Evolutionary conservation across 805 yeast species (phyloP), one percentile per base, ranked within the genome.

Genomic region (Zygoascus tannicola): DNA sequence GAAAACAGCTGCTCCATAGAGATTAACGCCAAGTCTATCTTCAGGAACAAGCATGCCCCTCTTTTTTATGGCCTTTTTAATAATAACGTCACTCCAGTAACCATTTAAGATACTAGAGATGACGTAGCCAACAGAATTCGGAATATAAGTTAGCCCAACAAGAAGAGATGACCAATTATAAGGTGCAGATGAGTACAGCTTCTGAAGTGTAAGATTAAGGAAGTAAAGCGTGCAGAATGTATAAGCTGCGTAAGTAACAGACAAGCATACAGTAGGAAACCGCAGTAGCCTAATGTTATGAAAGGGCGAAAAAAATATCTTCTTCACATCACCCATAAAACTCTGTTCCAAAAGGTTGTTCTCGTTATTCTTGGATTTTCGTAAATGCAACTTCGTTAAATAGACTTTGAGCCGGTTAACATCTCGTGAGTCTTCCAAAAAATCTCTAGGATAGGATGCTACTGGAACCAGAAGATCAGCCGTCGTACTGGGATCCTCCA

Each of bases 51-150:
- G 71, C 0, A 92, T 92, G 51, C 81, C 73, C 51, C 80, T 76
- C 41, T 64, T 61, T 21, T 64, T 64, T 43, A 71, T 69, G 40
- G 76, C 77, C 39, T 75, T 67, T 37, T 65, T 67, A 32, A 84
- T 59, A 35, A 84, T 63, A 37, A 64, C 57, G 59, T 85, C 95
- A 43, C 78, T 78, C 82, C 90, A 85, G 49, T 70, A 70, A 2
- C 95, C 95, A 32, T 94, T 94, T 48, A 74, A 68, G n/a, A 86
- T 63, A 0, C 90, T 80, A 0, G 94, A 90, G 38, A 80, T 52
- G 32, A 85, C 62, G 56, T 85, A 85, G 0, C 88, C 75, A 21
- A 84, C 74, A 0, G 94, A 84, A 59, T 85, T 85, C 32, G 95
- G 95, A 28, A 85, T 77, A 64, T 84, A 85, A 44, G 83, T 70